Conservation (phyloP, 1,139 yeast genomes). For the Chernovozyma aurita region DNA sequence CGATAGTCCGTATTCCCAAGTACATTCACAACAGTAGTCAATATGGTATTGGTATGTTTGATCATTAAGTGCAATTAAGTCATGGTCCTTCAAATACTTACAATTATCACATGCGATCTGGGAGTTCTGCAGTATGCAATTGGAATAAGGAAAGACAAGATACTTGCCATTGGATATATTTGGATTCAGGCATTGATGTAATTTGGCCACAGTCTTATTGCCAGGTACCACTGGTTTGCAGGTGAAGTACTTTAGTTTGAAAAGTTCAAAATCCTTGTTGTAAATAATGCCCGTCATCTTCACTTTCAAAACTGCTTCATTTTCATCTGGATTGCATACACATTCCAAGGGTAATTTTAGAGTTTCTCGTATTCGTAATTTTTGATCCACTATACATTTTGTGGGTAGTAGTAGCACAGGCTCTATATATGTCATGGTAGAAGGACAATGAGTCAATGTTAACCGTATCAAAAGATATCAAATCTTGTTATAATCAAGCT, state of each 20-base stretch:
- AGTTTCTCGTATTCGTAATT: conserved; percentile 19
- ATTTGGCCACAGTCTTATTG: conserved; percentile 26
- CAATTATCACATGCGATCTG: conserved; percentile 22
- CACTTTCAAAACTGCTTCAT: conserved; percentile 26
- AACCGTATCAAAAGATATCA: too few species aligned
- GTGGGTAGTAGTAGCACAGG: conserved; percentile 8
- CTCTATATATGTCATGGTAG: conserved; percentile 1
- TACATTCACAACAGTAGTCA: conserved; percentile 18
- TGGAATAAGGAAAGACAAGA: conserved; percentile 34
- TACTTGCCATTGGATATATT: conserved; percentile 17
- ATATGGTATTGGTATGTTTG: conserved; percentile 11
- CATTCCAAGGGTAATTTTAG: conserved; percentile 29
- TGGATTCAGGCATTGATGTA: conserved; percentile 12
- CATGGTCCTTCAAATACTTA: conserved; percentile 6
- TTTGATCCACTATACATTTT: conserved; percentile 6
- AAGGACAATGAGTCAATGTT: background rate
- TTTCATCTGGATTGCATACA: conserved; percentile 10
- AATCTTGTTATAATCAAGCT: too few species aligned
- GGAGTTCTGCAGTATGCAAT: conserved; percentile 24
- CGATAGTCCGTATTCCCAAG: conserved; percentile 30
- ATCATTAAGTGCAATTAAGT: conserved; percentile 4
- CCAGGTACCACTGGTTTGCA: conserved; percentile 28
- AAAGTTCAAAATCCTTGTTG: conserved; percentile 20
- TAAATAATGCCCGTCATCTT: conserved; percentile 29
- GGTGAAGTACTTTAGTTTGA: conserved; percentile 9